phyloP scores from a whole-genome alignment of 495 filamentous ascomycete genomes.

The Patellaria atrata region DNA sequence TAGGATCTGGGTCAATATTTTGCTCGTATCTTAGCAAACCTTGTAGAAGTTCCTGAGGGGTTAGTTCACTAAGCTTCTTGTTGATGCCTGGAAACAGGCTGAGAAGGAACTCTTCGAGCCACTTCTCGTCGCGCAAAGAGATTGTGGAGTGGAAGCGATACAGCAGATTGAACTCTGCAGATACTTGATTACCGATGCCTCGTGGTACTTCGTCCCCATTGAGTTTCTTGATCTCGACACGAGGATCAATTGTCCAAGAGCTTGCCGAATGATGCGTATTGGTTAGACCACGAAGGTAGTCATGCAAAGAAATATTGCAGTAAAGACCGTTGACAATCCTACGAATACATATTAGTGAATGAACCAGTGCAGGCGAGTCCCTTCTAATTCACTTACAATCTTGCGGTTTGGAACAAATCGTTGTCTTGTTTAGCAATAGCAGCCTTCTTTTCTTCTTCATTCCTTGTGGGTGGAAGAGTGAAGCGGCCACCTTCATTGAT shows the following conservation, averaged over 20 bases:
- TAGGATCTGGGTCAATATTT: too few species aligned
- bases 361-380: too few species aligned
- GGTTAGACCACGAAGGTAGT: conserved; percentile 1
- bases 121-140: neutral
- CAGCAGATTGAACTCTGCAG: conserved; percentile 8
- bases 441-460: neutral
- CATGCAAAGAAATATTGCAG: conserved; percentile 3
- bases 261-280: neutral
- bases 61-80: too few species aligned
- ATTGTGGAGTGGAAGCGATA: conserved; percentile 7
- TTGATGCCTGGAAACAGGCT: neutral
- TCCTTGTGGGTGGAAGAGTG: neutral
- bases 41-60: too few species aligned
- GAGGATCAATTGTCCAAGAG: conserved; percentile 5
- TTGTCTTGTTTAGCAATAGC: conserved; percentile 2
- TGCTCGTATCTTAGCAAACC: too few species aligned
- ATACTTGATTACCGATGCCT: conserved; percentile 5
- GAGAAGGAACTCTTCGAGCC: neutral
- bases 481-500: conserved; percentile 6
- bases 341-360: too few species aligned
- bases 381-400: too few species aligned
- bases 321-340: conserved; percentile 1
- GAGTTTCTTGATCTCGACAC: neutral
- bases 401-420: conserved; percentile 3
- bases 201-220: neutral